A percentile compares a stretch with the other conserved stretches of the same genome.
Evolutionary conservation across 768 basidiomycete species (phyloP).

Genomic region (Albatrellus ellisii): DNA sequence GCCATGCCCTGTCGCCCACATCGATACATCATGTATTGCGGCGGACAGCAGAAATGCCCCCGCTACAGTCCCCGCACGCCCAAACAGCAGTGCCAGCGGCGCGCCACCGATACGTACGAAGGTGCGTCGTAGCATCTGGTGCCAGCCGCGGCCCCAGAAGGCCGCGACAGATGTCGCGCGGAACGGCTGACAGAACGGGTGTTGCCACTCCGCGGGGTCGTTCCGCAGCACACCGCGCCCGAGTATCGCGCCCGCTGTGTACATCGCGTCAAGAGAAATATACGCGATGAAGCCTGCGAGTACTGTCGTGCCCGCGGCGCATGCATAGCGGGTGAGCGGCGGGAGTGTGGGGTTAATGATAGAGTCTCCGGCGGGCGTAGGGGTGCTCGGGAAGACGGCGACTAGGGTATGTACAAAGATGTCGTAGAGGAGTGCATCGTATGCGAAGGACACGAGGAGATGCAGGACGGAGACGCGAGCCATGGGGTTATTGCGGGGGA

Average conservation of each 20-base stretch:
- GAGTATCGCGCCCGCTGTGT: conserved; percentile 15
- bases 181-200: conserved; percentile 22
- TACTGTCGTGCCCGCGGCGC: not conserved
- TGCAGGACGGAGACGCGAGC: not conserved
- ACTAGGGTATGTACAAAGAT: conserved; percentile 3
- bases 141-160: conserved; percentile 29
- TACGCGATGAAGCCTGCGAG: conserved; percentile 6
- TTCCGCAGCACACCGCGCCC: conserved; percentile 19
- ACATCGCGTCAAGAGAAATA: conserved; percentile 11
- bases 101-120: conserved; percentile 21
- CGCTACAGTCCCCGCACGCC: conserved; percentile 35
- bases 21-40: conserved; percentile 40
- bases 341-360: conserved; percentile 1
- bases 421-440: conserved; percentile 3
- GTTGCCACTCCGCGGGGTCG: conserved; percentile 21
- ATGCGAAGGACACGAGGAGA: not conserved
- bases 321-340: not conserved
- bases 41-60: conserved; percentile 51
- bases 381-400: not conserved
- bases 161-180: conserved; percentile 23
- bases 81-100: conserved; percentile 26
- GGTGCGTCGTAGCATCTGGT: conserved; percentile 21
- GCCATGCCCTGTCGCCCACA: conserved; percentile 46
- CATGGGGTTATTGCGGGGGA: not conserved
- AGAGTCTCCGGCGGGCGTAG: conserved; percentile 1